Base-by-base conservation (phyloP, 2,329 filamentous ascomycete species). In the Scopulariopsis brevicaulis region DNA sequence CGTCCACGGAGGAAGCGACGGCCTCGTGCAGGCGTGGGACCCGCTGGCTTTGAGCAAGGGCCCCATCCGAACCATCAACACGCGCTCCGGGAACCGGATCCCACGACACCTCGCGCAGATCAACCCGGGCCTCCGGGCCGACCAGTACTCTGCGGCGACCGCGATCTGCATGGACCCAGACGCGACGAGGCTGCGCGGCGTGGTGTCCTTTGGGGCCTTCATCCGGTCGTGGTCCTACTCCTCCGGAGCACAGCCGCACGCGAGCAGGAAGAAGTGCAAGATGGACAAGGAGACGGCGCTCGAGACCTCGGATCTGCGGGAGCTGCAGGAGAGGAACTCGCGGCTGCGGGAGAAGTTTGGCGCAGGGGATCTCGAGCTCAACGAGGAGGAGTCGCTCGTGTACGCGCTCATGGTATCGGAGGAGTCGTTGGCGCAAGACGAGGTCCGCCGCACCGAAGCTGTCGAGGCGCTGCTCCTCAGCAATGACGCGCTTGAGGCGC, bases 11-110 rank as follows among this genome's bases (percentile, higher is more conserved):
- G 94, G 94, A 28, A 96, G 89, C 63, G 94, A 99, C 71, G 93
- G 94, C 1, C 81, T 97, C 3, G 93, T 96, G 4, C 94, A 97
- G 70, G 89, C 91, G 6, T 99, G 94, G 94, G 94, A 99, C 73
- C 89, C 89, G n/a, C 76, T 99, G 53, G 90, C 86, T 1, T 97
- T 93, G 1, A 87, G 81, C 0, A 72, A 79, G 20, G 84, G 86
- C 22, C 90, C 94, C 0, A 81, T 97, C 56, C 84, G 91, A 46
- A 97, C 91, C 0, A 77, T 99, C 57, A 92, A 96, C 67, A 90
- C 90, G 2, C 85, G 88, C 15, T 91, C 93, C 63, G 89, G 89
- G 1, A 86, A 88, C 8, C 85, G 90, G 32, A 87, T 92, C 55
- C 88, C 92, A 62, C 89, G 92, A 59, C 84, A 91, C 62, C 74